Evolutionary conservation across 23 red algal species (phyloP).

Genomic region (Porphyridium purpureum): DNA sequence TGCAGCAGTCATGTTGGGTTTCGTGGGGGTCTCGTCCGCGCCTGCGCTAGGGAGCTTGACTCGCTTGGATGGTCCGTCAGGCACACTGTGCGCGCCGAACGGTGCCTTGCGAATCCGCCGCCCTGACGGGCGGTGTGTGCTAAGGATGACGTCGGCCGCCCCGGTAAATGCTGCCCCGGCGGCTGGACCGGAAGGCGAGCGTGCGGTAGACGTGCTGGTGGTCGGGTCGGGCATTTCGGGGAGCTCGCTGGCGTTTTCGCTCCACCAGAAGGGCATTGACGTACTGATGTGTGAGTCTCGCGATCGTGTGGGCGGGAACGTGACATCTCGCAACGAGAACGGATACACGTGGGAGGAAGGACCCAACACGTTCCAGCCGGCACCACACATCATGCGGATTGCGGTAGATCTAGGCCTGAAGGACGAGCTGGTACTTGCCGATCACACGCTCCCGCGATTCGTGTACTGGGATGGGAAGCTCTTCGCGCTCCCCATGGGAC

Average conservation of each 20-base stretch:
- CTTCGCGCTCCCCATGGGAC: conserved; percentile 48
- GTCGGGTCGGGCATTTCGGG: conserved; percentile 80
- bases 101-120: no score
- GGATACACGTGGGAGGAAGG: conserved; percentile 94
- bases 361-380: conserved; percentile 90
- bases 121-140: no score
- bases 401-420: conserved; percentile 52
- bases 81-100: no score
- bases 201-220: conserved; percentile 43
- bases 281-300: conserved; percentile 56
- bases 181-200: neutral
- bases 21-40: no score
- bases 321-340: conserved; percentile 40
- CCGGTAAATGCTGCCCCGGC: neutral
- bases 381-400: conserved; percentile 61
- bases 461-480: conserved; percentile 73
- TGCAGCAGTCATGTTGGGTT: no score
- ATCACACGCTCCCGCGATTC: conserved; percentile 70
- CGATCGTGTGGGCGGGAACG: conserved; percentile 63
- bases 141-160: no score
- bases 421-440: conserved; percentile 59
- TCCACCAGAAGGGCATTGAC: conserved; percentile 27
- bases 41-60: no score
- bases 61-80: no score
- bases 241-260: conserved; percentile 33